A percentile compares a stretch with the other conserved stretches of the same genome.
phyloP scores from a whole-genome alignment of 768 basidiomycete species.

The Xanthoconium stramineum region DNA sequence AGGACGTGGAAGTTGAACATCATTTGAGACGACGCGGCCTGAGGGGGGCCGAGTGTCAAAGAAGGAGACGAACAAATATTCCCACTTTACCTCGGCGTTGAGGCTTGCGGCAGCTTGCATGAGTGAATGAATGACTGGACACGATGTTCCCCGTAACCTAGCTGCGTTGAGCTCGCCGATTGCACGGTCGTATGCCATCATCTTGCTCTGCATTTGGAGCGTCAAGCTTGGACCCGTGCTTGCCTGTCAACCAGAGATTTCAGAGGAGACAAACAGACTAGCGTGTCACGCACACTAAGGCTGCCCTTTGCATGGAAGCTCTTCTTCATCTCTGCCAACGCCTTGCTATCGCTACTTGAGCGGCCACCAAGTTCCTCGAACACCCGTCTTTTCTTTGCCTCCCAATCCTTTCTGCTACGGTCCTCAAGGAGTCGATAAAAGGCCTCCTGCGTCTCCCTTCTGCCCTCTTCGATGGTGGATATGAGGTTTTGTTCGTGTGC shows the following conservation, averaged over 20 bases:
- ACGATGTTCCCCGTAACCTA: conserved; percentile 67
- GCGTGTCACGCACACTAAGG: conserved; percentile 43
- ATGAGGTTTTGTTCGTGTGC: conserved; percentile 94
- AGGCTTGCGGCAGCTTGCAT: conserved; percentile 63
- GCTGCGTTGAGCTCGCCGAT: conserved; percentile 75
- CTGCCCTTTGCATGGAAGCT: conserved; percentile 55
- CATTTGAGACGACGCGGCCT: conserved; percentile 57
- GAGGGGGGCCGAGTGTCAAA: conserved; percentile 2
- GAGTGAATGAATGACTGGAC: conserved; percentile 70
- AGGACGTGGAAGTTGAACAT: conserved; percentile 72
- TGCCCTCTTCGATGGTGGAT: conserved; percentile 87
- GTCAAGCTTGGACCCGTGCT: conserved; percentile 54
- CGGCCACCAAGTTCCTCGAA: conserved; percentile 86
- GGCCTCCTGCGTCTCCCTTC: conserved; percentile 79
- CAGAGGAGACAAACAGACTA: background rate
- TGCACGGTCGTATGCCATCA: conserved; percentile 93
- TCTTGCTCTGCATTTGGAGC: conserved; percentile 85
- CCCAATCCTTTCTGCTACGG: conserved; percentile 78
- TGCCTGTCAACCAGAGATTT: conserved; percentile 27
- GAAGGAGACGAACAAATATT: background rate
- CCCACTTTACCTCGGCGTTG: conserved; percentile 47
- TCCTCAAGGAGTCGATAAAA: conserved; percentile 82
- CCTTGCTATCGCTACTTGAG: conserved; percentile 51
- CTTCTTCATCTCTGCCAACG: conserved; percentile 59
- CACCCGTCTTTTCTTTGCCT: conserved; percentile 82